These are phyloP conservation scores for Microsporum canis DNA, from an alignment of 2,329 filamentous ascomycete genomes.

Conservation along the genomic window DNA sequence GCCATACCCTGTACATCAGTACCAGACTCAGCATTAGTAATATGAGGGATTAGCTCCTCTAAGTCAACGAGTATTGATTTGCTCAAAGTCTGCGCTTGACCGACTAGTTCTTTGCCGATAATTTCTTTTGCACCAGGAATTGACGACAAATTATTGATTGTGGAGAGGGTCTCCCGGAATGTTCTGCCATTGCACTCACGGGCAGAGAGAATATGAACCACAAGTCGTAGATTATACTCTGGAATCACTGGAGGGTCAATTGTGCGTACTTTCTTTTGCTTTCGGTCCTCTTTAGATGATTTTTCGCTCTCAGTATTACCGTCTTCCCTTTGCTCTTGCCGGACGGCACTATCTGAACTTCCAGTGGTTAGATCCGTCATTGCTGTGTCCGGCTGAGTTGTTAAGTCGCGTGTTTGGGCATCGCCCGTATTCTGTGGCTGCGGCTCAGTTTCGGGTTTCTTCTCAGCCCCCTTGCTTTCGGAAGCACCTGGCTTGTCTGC, in stretches of 20 bases:
- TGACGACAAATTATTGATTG: conserved; percentile 94
- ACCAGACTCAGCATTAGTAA: conserved; percentile 72
- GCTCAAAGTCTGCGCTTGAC: conserved; percentile 73
- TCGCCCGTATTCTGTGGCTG: conserved; percentile 17
- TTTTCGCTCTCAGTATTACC: conserved; percentile 14
- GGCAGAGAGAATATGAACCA: conserved; percentile 94
- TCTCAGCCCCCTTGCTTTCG: conserved; percentile 30
- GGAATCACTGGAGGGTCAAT: conserved; percentile 77
- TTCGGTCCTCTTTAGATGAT: conserved; percentile 31
- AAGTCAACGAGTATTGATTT: conserved; percentile 76
- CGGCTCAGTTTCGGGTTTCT: conserved; percentile 27
- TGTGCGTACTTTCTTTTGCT: conserved; percentile 49
- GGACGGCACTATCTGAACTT: conserved; percentile 14
- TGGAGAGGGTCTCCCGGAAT: conserved; percentile 92
- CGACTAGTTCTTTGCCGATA: conserved; percentile 86
- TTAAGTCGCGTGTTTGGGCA: conserved; percentile 16
- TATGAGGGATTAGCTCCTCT: conserved; percentile 72
- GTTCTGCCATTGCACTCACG: conserved; percentile 96
- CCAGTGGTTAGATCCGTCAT: conserved; percentile 27
- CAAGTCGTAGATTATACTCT: conserved; percentile 75
- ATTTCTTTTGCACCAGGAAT: conserved; percentile 81
- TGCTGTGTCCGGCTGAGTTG: conserved; percentile 27
- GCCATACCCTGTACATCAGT: conserved; percentile 94
- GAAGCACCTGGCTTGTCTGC: conserved; percentile 53
- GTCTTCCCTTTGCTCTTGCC: conserved; percentile 31